These are phyloP conservation scores for Globisporangium heterothallicum DNA, from an alignment of 352 stramenopile species.

Conservation along the genomic window DNA sequence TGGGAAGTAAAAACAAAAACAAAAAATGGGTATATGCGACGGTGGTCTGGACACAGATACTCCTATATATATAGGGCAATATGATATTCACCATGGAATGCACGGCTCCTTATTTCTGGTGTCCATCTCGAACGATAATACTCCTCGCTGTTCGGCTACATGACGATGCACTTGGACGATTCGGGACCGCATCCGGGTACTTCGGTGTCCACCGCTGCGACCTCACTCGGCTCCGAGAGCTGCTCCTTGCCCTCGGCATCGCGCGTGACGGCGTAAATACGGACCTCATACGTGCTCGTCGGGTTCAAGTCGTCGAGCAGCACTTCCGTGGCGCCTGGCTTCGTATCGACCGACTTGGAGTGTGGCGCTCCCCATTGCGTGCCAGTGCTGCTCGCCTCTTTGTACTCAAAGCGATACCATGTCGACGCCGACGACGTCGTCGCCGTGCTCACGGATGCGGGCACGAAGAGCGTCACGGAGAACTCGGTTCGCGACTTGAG, in stretches of 20 bases:
- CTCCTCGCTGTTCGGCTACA: slow-evolving; percentile 4
- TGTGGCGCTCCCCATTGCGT: slow-evolving; percentile 1
- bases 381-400: slow-evolving; percentile 37
- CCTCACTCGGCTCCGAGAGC: slow-evolving; percentile 56
- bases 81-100: too few relatives aligned
- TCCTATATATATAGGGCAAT: too few relatives aligned
- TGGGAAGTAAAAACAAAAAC: too few relatives aligned
- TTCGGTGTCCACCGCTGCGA: slow-evolving; percentile 83
- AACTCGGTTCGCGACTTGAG: slow-evolving; percentile 76
- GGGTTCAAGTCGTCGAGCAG: slow-evolving; percentile 84
- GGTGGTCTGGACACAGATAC: too few relatives aligned
- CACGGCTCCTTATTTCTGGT: background rate
- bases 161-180: slow-evolving; percentile 12
- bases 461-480: slow-evolving; percentile 68
- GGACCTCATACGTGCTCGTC: slow-evolving; percentile 85
- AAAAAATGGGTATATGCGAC: too few relatives aligned
- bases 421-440: slow-evolving; percentile 12
- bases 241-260: slow-evolving; percentile 28
- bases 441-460: slow-evolving; percentile 12
- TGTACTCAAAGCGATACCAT: slow-evolving; percentile 71
- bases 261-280: slow-evolving; percentile 57
- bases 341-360: slow-evolving; percentile 31
- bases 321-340: slow-evolving; percentile 35
- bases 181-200: slow-evolving; percentile 77
- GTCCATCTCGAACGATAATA: slow-evolving; percentile 6